Conservation (phyloP, 2,329 filamentous ascomycete genomes). For the Bipolaris bicolor region DNA sequence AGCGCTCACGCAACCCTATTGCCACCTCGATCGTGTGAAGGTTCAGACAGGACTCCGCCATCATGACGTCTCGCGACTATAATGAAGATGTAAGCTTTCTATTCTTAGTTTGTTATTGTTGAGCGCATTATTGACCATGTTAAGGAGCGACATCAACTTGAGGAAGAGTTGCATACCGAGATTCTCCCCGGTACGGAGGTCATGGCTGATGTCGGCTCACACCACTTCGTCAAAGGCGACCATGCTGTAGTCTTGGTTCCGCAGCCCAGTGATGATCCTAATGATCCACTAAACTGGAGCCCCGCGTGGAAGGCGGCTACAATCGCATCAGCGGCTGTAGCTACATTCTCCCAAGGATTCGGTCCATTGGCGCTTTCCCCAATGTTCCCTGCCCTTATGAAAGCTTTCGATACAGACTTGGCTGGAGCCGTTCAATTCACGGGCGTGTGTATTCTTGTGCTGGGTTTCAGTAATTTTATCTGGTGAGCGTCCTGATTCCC, state of each 20-base stretch:
- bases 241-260: conserved; percentile 59
- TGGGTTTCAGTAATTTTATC: conserved; percentile 66
- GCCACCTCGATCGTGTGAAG: background rate
- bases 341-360: conserved; percentile 61
- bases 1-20: background rate
- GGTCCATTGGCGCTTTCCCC: conserved; percentile 62
- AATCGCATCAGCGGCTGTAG: conserved; percentile 55
- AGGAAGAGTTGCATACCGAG: conserved; percentile 59
- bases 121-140: background rate
- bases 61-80: conserved; percentile 17
- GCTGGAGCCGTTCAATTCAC: conserved; percentile 63
- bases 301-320: conserved; percentile 56
- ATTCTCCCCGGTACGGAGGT: conserved; percentile 65
- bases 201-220: conserved; percentile 65
- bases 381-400: conserved; percentile 65
- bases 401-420: conserved; percentile 61
- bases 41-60: background rate
- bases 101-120: too few relatives aligned
- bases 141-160: conserved; percentile 55
- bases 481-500: conserved; percentile 50
- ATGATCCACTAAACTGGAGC: conserved; percentile 63
- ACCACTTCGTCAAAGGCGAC: conserved; percentile 66
- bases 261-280: conserved; percentile 58
- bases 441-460: conserved; percentile 61
- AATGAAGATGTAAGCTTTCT: conserved; percentile 15